Evolutionary conservation across 1,139 yeast species (phyloP).

Genomic region (Blastobotrys malaysiensis): DNA sequence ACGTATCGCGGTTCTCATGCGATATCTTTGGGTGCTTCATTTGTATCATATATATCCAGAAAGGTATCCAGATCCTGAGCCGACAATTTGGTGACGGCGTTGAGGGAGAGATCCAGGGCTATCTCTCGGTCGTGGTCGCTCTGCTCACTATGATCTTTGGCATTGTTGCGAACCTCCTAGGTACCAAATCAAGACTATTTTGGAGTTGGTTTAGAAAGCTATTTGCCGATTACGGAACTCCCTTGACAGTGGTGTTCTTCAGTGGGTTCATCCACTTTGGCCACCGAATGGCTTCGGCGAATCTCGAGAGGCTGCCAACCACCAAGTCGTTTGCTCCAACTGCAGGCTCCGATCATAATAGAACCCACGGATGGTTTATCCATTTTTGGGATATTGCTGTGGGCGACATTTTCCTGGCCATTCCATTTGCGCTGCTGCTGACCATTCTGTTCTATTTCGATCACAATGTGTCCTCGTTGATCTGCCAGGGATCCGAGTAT

Average conservation of each 20-base stretch:
- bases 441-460: conserved; percentile 87
- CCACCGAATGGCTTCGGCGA: conserved; percentile 51
- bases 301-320: conserved; percentile 62
- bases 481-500: conserved; percentile 80
- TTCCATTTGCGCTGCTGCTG: conserved; percentile 84
- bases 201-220: conserved; percentile 58
- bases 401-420: conserved; percentile 74
- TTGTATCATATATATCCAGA: conserved; percentile 82
- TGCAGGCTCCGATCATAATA: conserved; percentile 30
- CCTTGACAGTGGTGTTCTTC: conserved; percentile 77
- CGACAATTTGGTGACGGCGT: conserved; percentile 53
- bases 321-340: conserved; percentile 76
- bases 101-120: conserved; percentile 44
- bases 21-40: conserved; percentile 92
- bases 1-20: conserved; percentile 79
- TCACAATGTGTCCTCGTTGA: conserved; percentile 88
- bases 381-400: conserved; percentile 73
- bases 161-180: conserved; percentile 54
- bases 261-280: conserved; percentile 91
- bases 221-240: conserved; percentile 81
- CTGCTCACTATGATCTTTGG: conserved; percentile 73
- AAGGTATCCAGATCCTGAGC: conserved; percentile 76
- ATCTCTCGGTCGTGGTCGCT: conserved; percentile 68
- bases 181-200: conserved; percentile 55
- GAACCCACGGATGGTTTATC: conserved; percentile 66